Evolutionary conservation across 768 basidiomycete species (phyloP).

Genomic region (Hortiboletus campestris): DNA sequence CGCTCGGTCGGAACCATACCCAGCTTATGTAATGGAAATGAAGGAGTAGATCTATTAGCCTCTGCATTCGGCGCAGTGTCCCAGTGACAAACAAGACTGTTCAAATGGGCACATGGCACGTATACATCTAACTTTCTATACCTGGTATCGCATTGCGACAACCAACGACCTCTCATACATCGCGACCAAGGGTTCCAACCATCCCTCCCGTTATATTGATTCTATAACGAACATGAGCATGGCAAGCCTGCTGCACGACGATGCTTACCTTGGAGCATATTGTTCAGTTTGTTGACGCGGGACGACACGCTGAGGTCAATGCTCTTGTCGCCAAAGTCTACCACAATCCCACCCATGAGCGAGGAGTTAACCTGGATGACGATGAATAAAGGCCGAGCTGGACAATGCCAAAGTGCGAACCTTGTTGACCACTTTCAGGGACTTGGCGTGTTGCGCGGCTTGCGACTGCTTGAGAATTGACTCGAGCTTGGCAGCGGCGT

Average conservation of each 20-base stretch:
- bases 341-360: slow-evolving; percentile 88
- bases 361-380: slow-evolving; percentile 76
- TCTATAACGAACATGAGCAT: slow-evolving; percentile 20
- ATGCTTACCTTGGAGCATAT: slow-evolving; percentile 73
- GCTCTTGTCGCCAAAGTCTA: slow-evolving; percentile 98
- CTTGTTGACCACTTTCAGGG: slow-evolving; percentile 89
- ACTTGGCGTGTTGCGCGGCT: slow-evolving; percentile 83
- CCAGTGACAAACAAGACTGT: background rate
- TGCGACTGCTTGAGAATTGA: slow-evolving; percentile 81
- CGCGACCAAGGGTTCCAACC: background rate
- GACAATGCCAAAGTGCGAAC: slow-evolving; percentile 39
- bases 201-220: slow-evolving; percentile 21
- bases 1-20: background rate
- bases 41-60: background rate
- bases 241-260: background rate
- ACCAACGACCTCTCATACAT: background rate
- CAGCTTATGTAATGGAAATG: background rate
- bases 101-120: slow-evolving; percentile 1
- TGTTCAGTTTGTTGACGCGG: slow-evolving; percentile 93
- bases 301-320: slow-evolving; percentile 94
- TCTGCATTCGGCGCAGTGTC: background rate
- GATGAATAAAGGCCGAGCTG: background rate
- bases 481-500: slow-evolving; percentile 77
- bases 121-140: slow-evolving; percentile 10
- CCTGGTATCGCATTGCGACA: slow-evolving; percentile 3